Evolutionary conservation across 495 filamentous ascomycete genomes (phyloP).

Genomic region (Podospora pseudoanserina): DNA sequence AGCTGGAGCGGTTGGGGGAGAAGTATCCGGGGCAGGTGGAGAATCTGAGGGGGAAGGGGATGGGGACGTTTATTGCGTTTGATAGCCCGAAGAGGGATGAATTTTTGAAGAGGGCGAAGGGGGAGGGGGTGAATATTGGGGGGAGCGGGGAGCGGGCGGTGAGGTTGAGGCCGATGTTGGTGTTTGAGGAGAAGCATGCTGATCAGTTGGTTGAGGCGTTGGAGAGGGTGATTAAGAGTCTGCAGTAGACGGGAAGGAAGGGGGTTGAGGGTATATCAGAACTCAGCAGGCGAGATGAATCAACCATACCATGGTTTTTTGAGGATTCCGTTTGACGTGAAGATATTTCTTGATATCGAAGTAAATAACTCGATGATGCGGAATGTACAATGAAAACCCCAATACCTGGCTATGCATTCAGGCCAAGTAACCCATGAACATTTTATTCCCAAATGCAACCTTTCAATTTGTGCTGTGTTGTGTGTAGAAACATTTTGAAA

Average conservation of each 20-base stretch:
- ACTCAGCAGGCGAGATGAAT: too few relatives aligned
- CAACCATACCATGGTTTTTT: too few relatives aligned
- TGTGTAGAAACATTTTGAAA: too few relatives aligned
- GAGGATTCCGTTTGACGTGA: too few relatives aligned
- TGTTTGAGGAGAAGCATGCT: slow-evolving; percentile 93
- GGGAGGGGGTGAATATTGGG: slow-evolving; percentile 86
- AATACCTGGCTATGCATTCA: too few relatives aligned
- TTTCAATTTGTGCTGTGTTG: too few relatives aligned
- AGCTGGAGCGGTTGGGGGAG: slow-evolving; percentile 64
- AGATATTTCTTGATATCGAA: too few relatives aligned
- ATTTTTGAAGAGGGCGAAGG: slow-evolving; percentile 78
- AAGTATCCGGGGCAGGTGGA: slow-evolving; percentile 79
- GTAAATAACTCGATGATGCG: too few relatives aligned
- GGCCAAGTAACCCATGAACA: too few relatives aligned
- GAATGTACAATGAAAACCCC: too few relatives aligned
- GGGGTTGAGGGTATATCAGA: not conserved
- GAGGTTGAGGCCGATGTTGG: slow-evolving; percentile 87
- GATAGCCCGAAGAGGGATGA: slow-evolving; percentile 82
- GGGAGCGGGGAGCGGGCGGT: slow-evolving; percentile 79
- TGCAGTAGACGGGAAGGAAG: not conserved
- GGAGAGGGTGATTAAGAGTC: slow-evolving; percentile 68
- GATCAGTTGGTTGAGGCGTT: slow-evolving; percentile 52
- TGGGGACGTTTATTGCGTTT: slow-evolving; percentile 97
- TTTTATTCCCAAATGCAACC: too few relatives aligned
- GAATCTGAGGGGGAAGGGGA: slow-evolving; percentile 89